Percentiles rank a stretch among this genome's conserved stretches.
Evolutionary conservation across 2,329 filamentous ascomycete genomes (phyloP).

Genomic region (Leptographium wingfieldii): DNA sequence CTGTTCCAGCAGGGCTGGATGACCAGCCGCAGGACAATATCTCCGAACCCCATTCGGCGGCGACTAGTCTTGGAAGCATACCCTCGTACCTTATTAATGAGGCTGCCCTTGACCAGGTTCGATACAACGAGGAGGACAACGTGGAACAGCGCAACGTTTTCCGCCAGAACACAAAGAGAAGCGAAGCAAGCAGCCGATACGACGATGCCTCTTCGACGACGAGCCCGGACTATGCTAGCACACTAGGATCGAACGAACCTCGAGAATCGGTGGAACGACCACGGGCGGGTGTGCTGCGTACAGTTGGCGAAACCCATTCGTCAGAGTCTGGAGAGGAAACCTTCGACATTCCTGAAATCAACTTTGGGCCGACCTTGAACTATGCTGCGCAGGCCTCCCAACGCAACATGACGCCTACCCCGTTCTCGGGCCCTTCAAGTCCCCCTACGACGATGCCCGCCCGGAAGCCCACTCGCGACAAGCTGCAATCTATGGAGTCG

Average conservation of each 20-base stretch:
- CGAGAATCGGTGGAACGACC: constrained; percentile 48
- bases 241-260: constrained; percentile 39
- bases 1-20: constrained; percentile 14
- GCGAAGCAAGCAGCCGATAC: constrained; percentile 33
- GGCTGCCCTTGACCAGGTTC: constrained; percentile 9
- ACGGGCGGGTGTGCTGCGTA: constrained; percentile 68
- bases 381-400: constrained; percentile 32
- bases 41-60: constrained; percentile 12
- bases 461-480: neutral
- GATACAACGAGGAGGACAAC: constrained; percentile 2
- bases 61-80: constrained; percentile 11
- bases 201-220: constrained; percentile 53
- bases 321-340: constrained; percentile 20
- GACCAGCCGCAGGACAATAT: constrained; percentile 14
- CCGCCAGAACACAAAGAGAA: constrained; percentile 25
- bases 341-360: constrained; percentile 54
- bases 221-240: constrained; percentile 71
- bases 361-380: constrained; percentile 77
- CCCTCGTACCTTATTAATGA: constrained; percentile 12
- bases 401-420: constrained; percentile 18
- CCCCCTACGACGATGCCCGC: neutral
- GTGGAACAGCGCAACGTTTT: constrained; percentile 12
- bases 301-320: constrained; percentile 45
- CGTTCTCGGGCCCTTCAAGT: neutral
- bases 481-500: constrained; percentile 11